Conservation (phyloP, 2,329 filamentous ascomycete genomes). For the Reticulascus tulasneorum region DNA sequence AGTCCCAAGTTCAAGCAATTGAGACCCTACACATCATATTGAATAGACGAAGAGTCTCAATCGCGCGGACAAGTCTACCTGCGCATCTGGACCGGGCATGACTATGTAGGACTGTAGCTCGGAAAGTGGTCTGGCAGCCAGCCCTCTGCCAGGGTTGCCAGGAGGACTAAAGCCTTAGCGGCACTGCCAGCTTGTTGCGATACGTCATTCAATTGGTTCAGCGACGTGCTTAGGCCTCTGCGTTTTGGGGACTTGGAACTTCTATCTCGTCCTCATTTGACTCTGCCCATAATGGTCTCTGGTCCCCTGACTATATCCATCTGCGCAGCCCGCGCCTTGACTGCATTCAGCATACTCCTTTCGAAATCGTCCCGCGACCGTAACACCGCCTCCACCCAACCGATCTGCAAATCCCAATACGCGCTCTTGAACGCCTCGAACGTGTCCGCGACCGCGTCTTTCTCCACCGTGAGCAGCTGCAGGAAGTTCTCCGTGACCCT, state of each 20-base stretch:
- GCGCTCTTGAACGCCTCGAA: slow-evolving; percentile 79
- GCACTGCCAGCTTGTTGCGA: too few species aligned
- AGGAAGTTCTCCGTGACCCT: slow-evolving; percentile 83
- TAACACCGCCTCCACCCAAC: slow-evolving; percentile 92
- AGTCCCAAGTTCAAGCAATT: too few species aligned
- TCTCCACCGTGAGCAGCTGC: slow-evolving; percentile 72
- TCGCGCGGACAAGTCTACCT: too few species aligned
- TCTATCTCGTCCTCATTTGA: slow-evolving; percentile 60
- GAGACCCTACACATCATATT: too few species aligned
- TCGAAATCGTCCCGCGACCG: slow-evolving; percentile 91
- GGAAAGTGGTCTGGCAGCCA: neutral
- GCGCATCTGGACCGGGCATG: too few species aligned
- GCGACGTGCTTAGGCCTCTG: too few species aligned
- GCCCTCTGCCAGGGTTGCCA: neutral
- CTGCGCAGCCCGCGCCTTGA: slow-evolving; percentile 86
- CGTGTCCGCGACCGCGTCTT: slow-evolving; percentile 66
- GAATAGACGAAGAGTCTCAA: too few species aligned
- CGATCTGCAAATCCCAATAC: slow-evolving; percentile 93
- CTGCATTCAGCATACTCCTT: slow-evolving; percentile 77
- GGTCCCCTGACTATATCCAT: slow-evolving; percentile 73
- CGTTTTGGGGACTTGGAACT: too few species aligned
- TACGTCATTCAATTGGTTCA: too few species aligned
- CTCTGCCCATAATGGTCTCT: slow-evolving; percentile 93
- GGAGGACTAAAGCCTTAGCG: too few species aligned
- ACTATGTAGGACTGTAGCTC: too few species aligned